A percentile compares a stretch with the other conserved stretches of the same genome.
These are phyloP conservation scores for Trichoderma harzianum DNA, from an alignment of 2,329 filamentous ascomycete species.

Conservation along the genomic window DNA sequence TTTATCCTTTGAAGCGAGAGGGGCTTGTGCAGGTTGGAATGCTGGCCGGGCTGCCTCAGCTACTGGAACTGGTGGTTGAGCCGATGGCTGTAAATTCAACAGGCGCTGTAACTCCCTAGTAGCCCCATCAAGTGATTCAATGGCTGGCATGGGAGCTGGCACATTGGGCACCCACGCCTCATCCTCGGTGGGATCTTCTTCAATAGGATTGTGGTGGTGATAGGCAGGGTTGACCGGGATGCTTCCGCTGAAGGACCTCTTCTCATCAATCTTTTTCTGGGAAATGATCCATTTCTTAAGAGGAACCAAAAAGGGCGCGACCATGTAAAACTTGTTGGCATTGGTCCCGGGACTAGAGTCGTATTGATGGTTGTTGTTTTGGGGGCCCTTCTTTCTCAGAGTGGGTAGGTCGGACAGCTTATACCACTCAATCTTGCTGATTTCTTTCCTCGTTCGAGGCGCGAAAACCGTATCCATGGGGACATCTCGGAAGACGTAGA, in stretches of 20 bases:
- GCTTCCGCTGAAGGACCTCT: slow-evolving; percentile 38
- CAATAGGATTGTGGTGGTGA: slow-evolving; percentile 41
- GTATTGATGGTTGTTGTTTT: slow-evolving; percentile 43
- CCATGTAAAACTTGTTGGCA: slow-evolving; percentile 95
- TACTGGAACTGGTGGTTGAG: slow-evolving; percentile 38
- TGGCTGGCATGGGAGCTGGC: slow-evolving; percentile 32
- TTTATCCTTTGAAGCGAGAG: slow-evolving; percentile 39
- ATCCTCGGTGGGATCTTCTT: slow-evolving; percentile 61
- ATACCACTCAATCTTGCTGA: slow-evolving; percentile 96
- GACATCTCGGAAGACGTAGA: slow-evolving; percentile 89
- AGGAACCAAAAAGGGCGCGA: slow-evolving; percentile 82
- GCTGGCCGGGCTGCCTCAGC: neutral
- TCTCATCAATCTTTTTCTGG: slow-evolving; percentile 70
- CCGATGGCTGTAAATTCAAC: slow-evolving; percentile 53
- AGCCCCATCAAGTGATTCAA: slow-evolving; percentile 49
- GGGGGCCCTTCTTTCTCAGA: slow-evolving; percentile 65
- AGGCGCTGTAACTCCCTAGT: slow-evolving; percentile 52
- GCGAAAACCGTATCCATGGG: slow-evolving; percentile 85
- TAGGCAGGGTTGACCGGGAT: slow-evolving; percentile 41
- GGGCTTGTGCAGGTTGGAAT: neutral
- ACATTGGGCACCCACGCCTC: slow-evolving; percentile 45
- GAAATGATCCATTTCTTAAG: slow-evolving; percentile 88
- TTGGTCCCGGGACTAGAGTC: slow-evolving; percentile 56
- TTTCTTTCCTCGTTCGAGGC: slow-evolving; percentile 90
- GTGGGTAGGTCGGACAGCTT: slow-evolving; percentile 83